Evolutionary conservation across 2,329 filamentous ascomycete species (phyloP), one percentile per base, ranked within the genome.

Genomic region (Trichoderma cornu-damae): DNA sequence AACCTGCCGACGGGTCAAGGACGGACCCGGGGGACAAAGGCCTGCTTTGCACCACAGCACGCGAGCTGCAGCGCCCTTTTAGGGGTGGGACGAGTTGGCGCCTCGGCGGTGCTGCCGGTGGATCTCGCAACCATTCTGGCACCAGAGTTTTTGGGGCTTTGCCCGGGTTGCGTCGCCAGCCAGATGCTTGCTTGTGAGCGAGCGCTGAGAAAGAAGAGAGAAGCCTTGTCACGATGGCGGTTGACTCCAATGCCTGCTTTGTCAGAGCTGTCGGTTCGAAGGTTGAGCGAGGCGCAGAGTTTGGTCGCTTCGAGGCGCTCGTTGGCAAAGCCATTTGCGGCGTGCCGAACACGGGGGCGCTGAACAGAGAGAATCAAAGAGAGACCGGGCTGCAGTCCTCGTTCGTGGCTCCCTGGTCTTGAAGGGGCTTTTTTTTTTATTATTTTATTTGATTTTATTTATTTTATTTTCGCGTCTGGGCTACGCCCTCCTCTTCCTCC

Each of bases 41-140:
- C 28, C 16, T 56, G 51, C 52, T n/a, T n/a, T 59, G 57, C 42
- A 37, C 43, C 46, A 61, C 58, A 62, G 57, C 62, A 62, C 55
- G 57, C 63, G 60, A 60, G 53, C 59, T 64, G 65, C 63, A 66
- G 65, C 58, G 61, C 60, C 28, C n/a, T 32, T 57, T 38, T 50
- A 35, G 34, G 54, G 46, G 43, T 32, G 38, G 40, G 52, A 30
- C 22, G 42, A 20, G 32, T 55, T 28, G 52, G 52, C 52, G 38
- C 40, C 40, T 52, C 22, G 44, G 51, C 51, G 52, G 51, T 56
- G 57, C 37, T 55, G 52, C 40, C 26, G 43, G 51, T 59, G 57
- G 57, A 49, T 37, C 57, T 54, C 42, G 42, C 44, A n/a, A 42
- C 43, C 42, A 51, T 52, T 42, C 48, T 52, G 49, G 49, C 38